These are phyloP conservation scores for Limnomonas spitsbergensis DNA, from an alignment of 139 green algal genomes.

Conservation along the genomic window DNA sequence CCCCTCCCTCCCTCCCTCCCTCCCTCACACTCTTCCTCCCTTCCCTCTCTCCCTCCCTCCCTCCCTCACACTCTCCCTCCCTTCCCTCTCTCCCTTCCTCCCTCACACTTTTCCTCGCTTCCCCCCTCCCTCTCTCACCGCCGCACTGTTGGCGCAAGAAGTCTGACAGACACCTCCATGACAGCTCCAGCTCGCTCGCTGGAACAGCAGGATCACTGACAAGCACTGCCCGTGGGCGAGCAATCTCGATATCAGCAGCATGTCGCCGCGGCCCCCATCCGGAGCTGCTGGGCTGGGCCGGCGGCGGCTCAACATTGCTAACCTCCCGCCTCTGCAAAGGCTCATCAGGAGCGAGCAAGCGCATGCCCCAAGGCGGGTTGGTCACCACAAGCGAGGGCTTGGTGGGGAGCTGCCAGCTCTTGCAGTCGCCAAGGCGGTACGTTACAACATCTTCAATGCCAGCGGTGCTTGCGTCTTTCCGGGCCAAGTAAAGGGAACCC, in stretches of 20 bases:
- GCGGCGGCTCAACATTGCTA: neutral
- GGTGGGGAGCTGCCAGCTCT: constrained; percentile 35
- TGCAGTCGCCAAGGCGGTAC: constrained; percentile 44
- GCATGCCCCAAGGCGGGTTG: constrained; percentile 88
- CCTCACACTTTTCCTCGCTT: neutral
- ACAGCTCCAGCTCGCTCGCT: constrained; percentile 26
- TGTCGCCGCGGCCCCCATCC: constrained; percentile 3
- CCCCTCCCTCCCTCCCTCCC: too few species aligned
- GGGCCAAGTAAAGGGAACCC: constrained; percentile 56
- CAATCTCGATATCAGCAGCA: neutral
- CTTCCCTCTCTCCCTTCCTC: too few species aligned
- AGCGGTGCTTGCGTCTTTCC: constrained; percentile 35
- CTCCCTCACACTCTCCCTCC: too few species aligned
- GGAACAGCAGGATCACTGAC: neutral
- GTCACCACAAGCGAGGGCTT: constrained; percentile 65
- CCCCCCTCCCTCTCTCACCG: constrained; percentile 20
- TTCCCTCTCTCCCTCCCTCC: too few species aligned
- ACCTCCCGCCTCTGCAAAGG: neutral
- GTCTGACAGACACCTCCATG: constrained; percentile 53
- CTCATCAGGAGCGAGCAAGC: constrained; percentile 36
- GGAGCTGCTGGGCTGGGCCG: neutral
- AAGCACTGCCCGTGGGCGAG: neutral
- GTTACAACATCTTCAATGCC: constrained; percentile 38
- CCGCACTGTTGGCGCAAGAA: constrained; percentile 58
- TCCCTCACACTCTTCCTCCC: too few species aligned